Evolutionary conservation across 1,284 basidiomycete species (phyloP), one percentile per base, ranked within the genome.

Genomic region (Cryptococcus depauperatus): DNA sequence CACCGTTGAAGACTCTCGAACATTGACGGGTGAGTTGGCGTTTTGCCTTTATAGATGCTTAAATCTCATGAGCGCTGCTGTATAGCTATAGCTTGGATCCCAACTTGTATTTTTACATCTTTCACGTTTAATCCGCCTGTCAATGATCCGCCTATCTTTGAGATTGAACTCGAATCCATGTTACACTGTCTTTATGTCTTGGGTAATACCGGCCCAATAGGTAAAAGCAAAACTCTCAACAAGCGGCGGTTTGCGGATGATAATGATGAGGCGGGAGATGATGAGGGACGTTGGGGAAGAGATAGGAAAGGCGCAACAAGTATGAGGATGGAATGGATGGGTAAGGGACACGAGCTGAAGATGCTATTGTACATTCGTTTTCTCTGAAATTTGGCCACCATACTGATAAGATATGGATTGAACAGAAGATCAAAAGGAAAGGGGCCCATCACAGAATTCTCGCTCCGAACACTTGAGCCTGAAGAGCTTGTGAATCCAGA

Each of bases 111-210:
- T 23, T 95, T 95, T 66, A 79, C 86, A 51, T 79, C 83, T 60
- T 95, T 79, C 62, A 57, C 60, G 1, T 89, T 80, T 66, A 69
- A 74, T 41, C 73, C 61, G n/a, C 59, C 78, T 4, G 73, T 76
- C 28, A 32, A 25, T 23, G 25, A 43, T 10, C 50, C 41, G 18
- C 73, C 32, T 59, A 69, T 35, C 1, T 89, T 95, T 59, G 87
- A 92, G 63, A 76, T 95, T 47, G 83, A 83, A 3, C 77, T 96
- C 26, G 79, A 81, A 60, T 83, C 82, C 1, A 72, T 93, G 44
- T 77, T 93, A 46, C 88, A 92, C 58, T 91, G 87, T 58, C 76
- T 96, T 34, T 90, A 92, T 64, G 82, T 95, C 46, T 95, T 92
- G 59, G 90, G 91, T 10, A 86, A 87, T 5, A 85, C 85, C 2